Evolutionary conservation across 1,139 yeast genomes (phyloP).

Genomic region (Pneumocystis carinii): DNA sequence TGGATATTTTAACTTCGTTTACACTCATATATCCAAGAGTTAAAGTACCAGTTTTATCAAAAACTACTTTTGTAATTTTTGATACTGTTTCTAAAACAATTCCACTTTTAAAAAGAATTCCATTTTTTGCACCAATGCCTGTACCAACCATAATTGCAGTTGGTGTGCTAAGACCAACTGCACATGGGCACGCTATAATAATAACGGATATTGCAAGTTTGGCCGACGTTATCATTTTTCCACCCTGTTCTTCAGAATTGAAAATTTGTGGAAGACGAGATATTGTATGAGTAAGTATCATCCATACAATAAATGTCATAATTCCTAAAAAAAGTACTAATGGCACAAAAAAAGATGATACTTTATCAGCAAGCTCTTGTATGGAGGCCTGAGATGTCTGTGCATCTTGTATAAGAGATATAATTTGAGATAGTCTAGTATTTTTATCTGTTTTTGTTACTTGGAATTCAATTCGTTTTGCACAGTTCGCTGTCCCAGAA

Average conservation of each 20-base stretch:
- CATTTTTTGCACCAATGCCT: conserved; percentile 75
- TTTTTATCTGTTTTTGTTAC: conserved; percentile 64
- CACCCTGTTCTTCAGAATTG: conserved; percentile 29
- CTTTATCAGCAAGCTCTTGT: conserved; percentile 70
- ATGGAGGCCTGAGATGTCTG: conserved; percentile 82
- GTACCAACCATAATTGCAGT: conserved; percentile 99
- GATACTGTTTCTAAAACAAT: conserved; percentile 67
- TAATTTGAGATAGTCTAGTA: conserved; percentile 78
- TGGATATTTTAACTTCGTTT: conserved; percentile 6
- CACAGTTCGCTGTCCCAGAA: conserved; percentile 85
- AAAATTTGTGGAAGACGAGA: conserved; percentile 42
- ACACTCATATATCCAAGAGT: conserved; percentile 73
- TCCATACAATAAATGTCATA: conserved; percentile 60
- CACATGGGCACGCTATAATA: conserved; percentile 97
- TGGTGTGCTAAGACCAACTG: conserved; percentile 90
- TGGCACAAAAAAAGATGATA: conserved; percentile 82
- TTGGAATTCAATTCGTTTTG: conserved; percentile 52
- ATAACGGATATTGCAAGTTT: conserved; percentile 82
- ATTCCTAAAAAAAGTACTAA: conserved; percentile 46
- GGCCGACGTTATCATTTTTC: conserved; percentile 53
- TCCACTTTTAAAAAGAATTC: conserved; percentile 87
- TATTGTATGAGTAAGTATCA: conserved; percentile 29
- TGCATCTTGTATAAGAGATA: conserved; percentile 72
- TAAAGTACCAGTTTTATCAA: conserved; percentile 93
- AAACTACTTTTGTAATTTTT: conserved; percentile 50